Conservation (phyloP, 2,329 filamentous ascomycete genomes). For the Trichophyton mentagrophytes region DNA sequence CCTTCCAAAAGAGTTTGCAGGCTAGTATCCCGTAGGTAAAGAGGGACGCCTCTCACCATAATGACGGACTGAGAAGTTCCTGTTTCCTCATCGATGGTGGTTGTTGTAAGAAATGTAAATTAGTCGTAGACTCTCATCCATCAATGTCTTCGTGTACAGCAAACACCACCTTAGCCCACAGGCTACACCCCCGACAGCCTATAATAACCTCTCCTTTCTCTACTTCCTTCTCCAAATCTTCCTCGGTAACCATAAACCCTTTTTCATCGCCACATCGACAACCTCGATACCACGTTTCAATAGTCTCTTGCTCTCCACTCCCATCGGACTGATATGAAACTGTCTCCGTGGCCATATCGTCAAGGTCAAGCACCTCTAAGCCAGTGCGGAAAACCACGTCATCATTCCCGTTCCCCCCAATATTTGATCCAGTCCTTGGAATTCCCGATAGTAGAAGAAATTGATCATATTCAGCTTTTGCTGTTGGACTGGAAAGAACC, state of each 20-base stretch:
- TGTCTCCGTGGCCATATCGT: conserved; percentile 38
- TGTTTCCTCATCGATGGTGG: no score
- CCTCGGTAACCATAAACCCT: conserved; percentile 44
- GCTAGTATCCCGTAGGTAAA: no score
- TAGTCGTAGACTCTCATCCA: not conserved
- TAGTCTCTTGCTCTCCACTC: conserved; percentile 33
- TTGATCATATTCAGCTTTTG: conserved; percentile 39
- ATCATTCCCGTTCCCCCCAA: conserved; percentile 14
- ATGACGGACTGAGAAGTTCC: no score
- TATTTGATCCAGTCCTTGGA: conserved; percentile 17
- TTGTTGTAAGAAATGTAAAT: not conserved
- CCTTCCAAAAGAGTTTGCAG: no score
- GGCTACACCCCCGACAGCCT: conserved; percentile 50
- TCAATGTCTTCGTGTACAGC: conserved; percentile 32
- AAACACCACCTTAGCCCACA: conserved; percentile 51
- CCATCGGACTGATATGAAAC: conserved; percentile 24
- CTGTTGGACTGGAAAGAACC: conserved; percentile 34
- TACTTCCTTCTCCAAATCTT: conserved; percentile 40
- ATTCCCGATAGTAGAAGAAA: conserved; percentile 21
- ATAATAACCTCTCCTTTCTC: conserved; percentile 45
- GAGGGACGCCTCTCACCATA: no score
- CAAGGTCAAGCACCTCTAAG: conserved; percentile 46
- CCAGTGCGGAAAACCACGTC: conserved; percentile 35
- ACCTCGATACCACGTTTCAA: conserved; percentile 37
- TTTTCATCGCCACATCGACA: conserved; percentile 48